A percentile compares a stretch with the other conserved stretches of the same genome.
These are phyloP conservation scores for Pascua sp. DNA, from an alignment of 1,284 basidiomycete genomes.

Conservation along the genomic window DNA sequence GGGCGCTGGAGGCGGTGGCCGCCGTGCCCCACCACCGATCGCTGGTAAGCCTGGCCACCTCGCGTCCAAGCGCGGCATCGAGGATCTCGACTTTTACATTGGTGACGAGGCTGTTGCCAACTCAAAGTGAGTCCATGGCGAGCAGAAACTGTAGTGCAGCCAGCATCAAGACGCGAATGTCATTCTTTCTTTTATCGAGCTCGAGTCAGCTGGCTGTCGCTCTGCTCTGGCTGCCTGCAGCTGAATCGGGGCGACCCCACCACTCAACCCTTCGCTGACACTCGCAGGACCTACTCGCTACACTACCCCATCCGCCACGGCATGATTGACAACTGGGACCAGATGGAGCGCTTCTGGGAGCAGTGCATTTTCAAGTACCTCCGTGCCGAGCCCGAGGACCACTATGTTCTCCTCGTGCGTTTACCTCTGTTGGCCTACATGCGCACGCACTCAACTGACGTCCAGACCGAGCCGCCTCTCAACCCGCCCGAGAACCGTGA, in stretches of 20 bases:
- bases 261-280: conserved; percentile 5
- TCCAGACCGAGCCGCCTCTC: conserved; percentile 92
- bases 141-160: background rate
- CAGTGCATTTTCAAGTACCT: conserved; percentile 99
- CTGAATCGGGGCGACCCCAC: background rate
- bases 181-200: too few relatives aligned
- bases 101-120: conserved; percentile 97
- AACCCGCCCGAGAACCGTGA: conserved; percentile 99
- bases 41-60: conserved; percentile 82
- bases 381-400: conserved; percentile 96
- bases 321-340: conserved; percentile 99
- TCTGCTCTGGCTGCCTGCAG: background rate
- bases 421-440: too few relatives aligned
- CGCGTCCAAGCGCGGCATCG: conserved; percentile 94
- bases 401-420: conserved; percentile 92
- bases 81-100: conserved; percentile 99
- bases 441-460: background rate
- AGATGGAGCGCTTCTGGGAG: conserved; percentile 99
- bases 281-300: conserved; percentile 73
- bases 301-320: conserved; percentile 98
- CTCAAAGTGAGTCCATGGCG: conserved; percentile 58
- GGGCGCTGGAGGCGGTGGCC: conserved; percentile 32
- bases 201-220: background rate
- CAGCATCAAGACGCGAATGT: too few relatives aligned
- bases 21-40: conserved; percentile 52